Conservation (phyloP, 2,329 filamentous ascomycete species). For the Colletotrichum sp. region DNA sequence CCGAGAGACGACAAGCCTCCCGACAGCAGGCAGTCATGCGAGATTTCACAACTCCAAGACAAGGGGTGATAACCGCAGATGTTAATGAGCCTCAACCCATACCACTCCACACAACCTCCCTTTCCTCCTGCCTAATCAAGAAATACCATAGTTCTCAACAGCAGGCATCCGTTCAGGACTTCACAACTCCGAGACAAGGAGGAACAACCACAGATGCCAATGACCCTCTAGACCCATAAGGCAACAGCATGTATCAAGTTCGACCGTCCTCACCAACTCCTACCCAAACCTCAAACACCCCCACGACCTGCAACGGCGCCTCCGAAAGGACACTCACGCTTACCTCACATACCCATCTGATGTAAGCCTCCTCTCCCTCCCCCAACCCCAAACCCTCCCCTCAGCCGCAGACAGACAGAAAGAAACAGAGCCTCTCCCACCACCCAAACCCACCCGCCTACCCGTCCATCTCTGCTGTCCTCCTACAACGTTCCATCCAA, state of each 20-base stretch:
- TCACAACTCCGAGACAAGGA: not conserved
- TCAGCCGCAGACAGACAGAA: not conserved
- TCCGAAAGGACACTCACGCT: not conserved
- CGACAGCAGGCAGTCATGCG: not conserved
- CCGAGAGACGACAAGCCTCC: not conserved
- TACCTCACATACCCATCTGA: not conserved
- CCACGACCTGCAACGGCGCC: not conserved
- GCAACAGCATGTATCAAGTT: not conserved
- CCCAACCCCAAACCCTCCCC: not conserved
- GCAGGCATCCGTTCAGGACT: not conserved
- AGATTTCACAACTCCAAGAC: not conserved
- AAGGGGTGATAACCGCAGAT: not conserved
- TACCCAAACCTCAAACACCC: not conserved
- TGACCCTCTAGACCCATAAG: not conserved
- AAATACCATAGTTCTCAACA: rapidly evolving
- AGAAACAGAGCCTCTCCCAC: not conserved
- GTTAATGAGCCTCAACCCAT: not conserved
- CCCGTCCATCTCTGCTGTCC: not conserved
- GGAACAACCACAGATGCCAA: not conserved
- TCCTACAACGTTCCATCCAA: not conserved
- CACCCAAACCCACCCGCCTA: not conserved
- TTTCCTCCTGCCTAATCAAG: not conserved
- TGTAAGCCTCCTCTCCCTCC: not conserved
- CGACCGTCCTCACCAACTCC: not conserved
- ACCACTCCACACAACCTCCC: not conserved